These are phyloP conservation scores for Edaphochlamys debaryana DNA, from an alignment of 139 green algal species.

Conservation along the genomic window DNA sequence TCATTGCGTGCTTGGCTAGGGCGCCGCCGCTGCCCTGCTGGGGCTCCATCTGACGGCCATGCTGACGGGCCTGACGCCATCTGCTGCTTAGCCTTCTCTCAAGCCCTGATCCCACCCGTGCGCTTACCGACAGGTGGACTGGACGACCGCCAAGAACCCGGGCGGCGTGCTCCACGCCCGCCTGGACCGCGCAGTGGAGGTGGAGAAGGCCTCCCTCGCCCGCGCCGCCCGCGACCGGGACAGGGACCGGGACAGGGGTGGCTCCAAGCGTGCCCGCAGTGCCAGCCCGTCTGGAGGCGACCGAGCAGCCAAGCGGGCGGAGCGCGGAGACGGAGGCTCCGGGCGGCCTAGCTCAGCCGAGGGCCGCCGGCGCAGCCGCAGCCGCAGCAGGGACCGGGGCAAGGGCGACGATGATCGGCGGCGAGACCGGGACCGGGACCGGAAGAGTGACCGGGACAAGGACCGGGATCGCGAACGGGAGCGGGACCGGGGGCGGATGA, in stretches of 20 bases:
- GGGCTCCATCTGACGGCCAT: too few species aligned
- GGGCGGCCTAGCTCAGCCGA: slow-evolving; percentile 13
- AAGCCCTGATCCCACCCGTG: too few species aligned
- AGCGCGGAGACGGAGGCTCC: too few species aligned
- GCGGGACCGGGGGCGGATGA: too few species aligned
- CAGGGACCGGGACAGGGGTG: too few species aligned
- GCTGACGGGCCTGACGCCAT: too few species aligned
- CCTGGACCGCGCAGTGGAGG: slow-evolving; percentile 7
- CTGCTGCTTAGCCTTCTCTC: too few species aligned
- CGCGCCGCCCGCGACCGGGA: slow-evolving; percentile 1
- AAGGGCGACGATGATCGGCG: background rate
- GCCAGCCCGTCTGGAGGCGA: background rate
- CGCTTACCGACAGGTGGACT: slow-evolving; percentile 34
- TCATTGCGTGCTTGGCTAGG: too few species aligned
- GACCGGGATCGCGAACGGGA: background rate
- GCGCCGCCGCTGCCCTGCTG: too few species aligned
- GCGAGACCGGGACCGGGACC: background rate
- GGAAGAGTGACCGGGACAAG: background rate
- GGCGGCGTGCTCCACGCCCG: slow-evolving; percentile 33
- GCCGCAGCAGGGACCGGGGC: slow-evolving; percentile 10
- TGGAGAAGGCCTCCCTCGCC: background rate
- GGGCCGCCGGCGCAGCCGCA: slow-evolving; percentile 1
- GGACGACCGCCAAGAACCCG: slow-evolving; percentile 33
- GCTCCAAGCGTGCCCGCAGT: background rate
- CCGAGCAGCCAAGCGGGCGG: too few species aligned